These are phyloP conservation scores for Peronospora tabacina DNA, from an alignment of 352 stramenopile genomes.

Conservation along the genomic window DNA sequence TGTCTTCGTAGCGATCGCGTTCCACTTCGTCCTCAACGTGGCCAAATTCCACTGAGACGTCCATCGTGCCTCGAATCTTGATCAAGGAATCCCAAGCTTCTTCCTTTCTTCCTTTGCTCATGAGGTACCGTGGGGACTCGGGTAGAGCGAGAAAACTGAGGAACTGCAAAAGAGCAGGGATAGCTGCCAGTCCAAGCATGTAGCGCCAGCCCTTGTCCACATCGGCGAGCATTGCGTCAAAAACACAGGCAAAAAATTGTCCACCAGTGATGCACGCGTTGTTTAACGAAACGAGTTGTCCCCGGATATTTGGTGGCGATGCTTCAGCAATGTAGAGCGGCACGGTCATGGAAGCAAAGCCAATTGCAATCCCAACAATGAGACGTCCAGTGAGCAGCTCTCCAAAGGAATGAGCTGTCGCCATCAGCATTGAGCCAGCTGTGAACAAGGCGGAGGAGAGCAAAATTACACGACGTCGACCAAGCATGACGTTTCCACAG, in stretches of 20 bases:
- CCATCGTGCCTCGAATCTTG: conserved; percentile 51
- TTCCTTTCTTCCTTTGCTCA: conserved; percentile 41
- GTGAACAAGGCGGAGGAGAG: conserved; percentile 57
- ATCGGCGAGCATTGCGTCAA: conserved; percentile 45
- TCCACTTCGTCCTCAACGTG: conserved; percentile 55
- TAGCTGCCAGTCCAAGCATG: conserved; percentile 66
- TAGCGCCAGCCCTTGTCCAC: conserved; percentile 59
- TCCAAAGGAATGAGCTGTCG: conserved; percentile 34
- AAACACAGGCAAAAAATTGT: conserved; percentile 68
- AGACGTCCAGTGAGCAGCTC: conserved; percentile 56
- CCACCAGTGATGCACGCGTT: conserved; percentile 64
- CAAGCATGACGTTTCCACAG: conserved; percentile 52
- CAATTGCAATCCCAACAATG: conserved; percentile 57
- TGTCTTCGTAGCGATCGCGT: conserved; percentile 14
- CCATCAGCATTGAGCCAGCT: conserved; percentile 56
- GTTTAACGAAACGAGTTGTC: conserved; percentile 67
- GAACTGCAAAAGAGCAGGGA: conserved; percentile 65
- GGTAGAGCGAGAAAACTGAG: conserved; percentile 57
- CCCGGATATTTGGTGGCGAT: conserved; percentile 50
- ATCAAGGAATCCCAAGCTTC: conserved; percentile 46
- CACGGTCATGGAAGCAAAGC: conserved; percentile 70
- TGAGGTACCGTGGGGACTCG: conserved; percentile 62
- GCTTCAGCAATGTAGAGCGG: conserved; percentile 77
- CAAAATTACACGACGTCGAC: conserved; percentile 61
- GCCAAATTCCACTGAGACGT: conserved; percentile 54